phyloP scores from a whole-genome alignment of 306 rosid species.

The Vachellia pachyceras region DNA sequence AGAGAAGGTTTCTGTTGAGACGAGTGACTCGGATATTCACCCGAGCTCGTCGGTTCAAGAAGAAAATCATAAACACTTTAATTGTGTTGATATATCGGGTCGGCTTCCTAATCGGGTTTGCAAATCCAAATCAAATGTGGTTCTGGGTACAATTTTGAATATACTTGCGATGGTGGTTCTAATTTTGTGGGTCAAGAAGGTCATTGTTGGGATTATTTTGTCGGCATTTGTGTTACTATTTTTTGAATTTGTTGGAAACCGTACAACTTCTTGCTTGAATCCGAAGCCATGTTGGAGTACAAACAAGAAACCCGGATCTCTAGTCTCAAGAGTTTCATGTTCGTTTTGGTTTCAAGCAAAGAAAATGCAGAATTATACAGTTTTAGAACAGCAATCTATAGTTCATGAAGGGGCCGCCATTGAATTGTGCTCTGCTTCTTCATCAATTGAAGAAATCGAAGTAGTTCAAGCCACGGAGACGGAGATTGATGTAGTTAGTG shows the following conservation, averaged over 20 bases:
- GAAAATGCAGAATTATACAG: neutral
- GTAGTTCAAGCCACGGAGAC: conserved; percentile 35
- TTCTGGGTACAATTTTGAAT: conserved; percentile 37
- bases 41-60: neutral
- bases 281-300: conserved; percentile 33
- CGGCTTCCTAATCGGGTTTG: neutral
- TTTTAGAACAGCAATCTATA: neutral
- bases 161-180: conserved; percentile 48
- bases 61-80: neutral
- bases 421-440: conserved; percentile 13
- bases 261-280: conserved; percentile 28
- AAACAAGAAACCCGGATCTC: conserved; percentile 4
- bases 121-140: neutral
- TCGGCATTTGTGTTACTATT: conserved; percentile 68
- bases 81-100: neutral
- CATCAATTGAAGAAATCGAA: conserved; percentile 48
- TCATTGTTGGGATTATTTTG: conserved; percentile 66
- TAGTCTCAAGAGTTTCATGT: conserved; percentile 25
- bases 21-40: neutral
- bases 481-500: neutral
- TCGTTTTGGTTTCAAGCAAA: neutral
- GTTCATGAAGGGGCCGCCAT: neutral
- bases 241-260: conserved; percentile 55
- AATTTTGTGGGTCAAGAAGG: conserved; percentile 47
- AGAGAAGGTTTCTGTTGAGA: neutral